A percentile compares a stretch with the other conserved stretches of the same genome.
Evolutionary conservation across 2,329 filamentous ascomycete species (phyloP).

Genomic region (Xylaria sp.): DNA sequence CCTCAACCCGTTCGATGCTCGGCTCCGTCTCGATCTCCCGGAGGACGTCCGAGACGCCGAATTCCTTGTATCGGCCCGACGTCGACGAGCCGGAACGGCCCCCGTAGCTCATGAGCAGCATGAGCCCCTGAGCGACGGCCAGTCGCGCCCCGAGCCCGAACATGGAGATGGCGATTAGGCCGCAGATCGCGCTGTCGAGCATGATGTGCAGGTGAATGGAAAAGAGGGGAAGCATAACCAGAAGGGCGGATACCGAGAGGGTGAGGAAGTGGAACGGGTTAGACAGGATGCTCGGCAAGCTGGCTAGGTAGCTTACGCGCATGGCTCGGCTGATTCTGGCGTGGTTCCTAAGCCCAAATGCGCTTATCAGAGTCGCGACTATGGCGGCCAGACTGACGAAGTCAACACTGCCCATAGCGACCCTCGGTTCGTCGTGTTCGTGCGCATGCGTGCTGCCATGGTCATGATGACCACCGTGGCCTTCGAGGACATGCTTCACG

Average conservation of each 20-base stretch:
- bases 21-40: constrained; percentile 86
- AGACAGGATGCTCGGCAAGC: constrained; percentile 84
- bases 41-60: constrained; percentile 76
- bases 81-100: constrained; percentile 48
- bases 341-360: constrained; percentile 88
- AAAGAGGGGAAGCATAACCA: constrained; percentile 84
- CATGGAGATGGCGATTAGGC: constrained; percentile 86
- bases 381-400: constrained; percentile 84
- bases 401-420: constrained; percentile 81
- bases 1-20: constrained; percentile 79
- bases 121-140: constrained; percentile 85
- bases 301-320: constrained; percentile 83
- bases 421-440: constrained; percentile 55
- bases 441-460: constrained; percentile 71
- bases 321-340: constrained; percentile 91
- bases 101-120: constrained; percentile 92
- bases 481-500: constrained; percentile 89
- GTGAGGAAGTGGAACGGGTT: constrained; percentile 97
- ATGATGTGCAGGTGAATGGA: constrained; percentile 82
- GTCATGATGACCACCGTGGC: constrained; percentile 65
- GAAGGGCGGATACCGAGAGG: constrained; percentile 81
- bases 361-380: constrained; percentile 82
- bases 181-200: constrained; percentile 84
- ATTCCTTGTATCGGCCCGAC: constrained; percentile 50
- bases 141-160: constrained; percentile 85